Evolutionary conservation across 345 rosid species (phyloP), one percentile per base, ranked within the genome.

Genomic region (Noccaea bulbosa): DNA sequence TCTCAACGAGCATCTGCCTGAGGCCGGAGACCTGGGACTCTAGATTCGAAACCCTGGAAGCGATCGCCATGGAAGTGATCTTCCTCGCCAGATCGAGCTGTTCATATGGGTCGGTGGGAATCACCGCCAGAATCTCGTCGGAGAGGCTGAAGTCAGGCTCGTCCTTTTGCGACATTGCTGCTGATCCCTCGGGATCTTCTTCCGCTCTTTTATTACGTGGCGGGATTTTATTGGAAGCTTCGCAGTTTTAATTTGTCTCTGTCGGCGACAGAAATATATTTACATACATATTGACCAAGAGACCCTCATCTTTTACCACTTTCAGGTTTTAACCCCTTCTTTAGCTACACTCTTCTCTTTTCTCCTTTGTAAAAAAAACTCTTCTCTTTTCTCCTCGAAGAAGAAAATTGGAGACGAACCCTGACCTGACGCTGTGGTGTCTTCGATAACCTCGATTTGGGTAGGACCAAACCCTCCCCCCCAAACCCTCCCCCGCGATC

Each of bases 81-180:
- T 89, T 91, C 63, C 97, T 88, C 7, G 99, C 97, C 74, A 93
- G 91, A 84, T 93, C 97, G 78, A 93, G 84, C 78, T 91, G 94
- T 22, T 93, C 97, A 77, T 86, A 91, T 8, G 97, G 94, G 46
- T 93, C 96, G 32, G 92, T 66, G 11, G 98, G 97, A 15, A 93
- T 89, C 57, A 89, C 88, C 9, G 92, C 86, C 53, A 89, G 84
- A 33, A 93, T 74, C 81, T 87, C 92, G 47, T 93, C 96, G 65
- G 91, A 68, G 30, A 93, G 68, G 49, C 74, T 72, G 56, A 91
- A 89, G 76, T 87, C 92, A 17, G 84, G 80, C 39, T 72, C 84
- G 53, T 47, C 51, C 37, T 41, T 51, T 53, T 75, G 35, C 50
- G 80, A 77, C 80, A 71, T 77, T 4, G 30, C 30, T 54, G 65